phyloP scores from a whole-genome alignment of 495 filamentous ascomycete genomes.

The Aspergillus wentii region DNA sequence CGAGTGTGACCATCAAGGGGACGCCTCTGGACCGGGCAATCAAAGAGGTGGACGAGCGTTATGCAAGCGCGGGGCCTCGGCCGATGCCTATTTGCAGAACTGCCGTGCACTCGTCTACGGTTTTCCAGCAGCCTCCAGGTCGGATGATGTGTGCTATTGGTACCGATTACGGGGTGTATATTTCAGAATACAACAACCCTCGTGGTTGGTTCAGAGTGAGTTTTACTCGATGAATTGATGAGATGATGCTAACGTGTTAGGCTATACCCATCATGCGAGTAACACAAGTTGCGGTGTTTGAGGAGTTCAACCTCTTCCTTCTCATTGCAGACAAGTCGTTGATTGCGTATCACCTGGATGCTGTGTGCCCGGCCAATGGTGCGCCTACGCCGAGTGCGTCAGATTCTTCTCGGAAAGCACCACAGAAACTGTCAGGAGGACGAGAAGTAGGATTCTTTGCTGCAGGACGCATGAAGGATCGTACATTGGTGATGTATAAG shows the following conservation, averaged over 20 bases:
- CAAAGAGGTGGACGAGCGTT: conserved; percentile 75
- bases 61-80: conserved; percentile 55
- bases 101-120: conserved; percentile 85
- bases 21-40: conserved; percentile 92
- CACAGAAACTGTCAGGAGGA: conserved; percentile 81
- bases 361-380: conserved; percentile 71
- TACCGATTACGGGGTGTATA: conserved; percentile 89
- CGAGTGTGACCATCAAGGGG: conserved; percentile 65
- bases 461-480: conserved; percentile 92
- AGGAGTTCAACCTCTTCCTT: conserved; percentile 90
- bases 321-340: conserved; percentile 86
- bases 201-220: conserved; percentile 82
- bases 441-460: conserved; percentile 96
- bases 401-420: conserved; percentile 67
- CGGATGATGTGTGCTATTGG: conserved; percentile 91
- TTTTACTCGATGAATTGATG: conserved; percentile 5
- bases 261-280: conserved; percentile 70
- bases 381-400: conserved; percentile 46
- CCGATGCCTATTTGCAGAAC: conserved; percentile 76
- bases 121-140: conserved; percentile 69
- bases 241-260: conserved; percentile 33
- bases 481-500: conserved; percentile 92
- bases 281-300: conserved; percentile 89
- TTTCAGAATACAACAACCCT: conserved; percentile 78
- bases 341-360: conserved; percentile 91